Evolutionary conservation across 176 grass and related monocot genomes (phyloP), one percentile per base, ranked within the genome.

Genomic region (Typha latifolia): DNA sequence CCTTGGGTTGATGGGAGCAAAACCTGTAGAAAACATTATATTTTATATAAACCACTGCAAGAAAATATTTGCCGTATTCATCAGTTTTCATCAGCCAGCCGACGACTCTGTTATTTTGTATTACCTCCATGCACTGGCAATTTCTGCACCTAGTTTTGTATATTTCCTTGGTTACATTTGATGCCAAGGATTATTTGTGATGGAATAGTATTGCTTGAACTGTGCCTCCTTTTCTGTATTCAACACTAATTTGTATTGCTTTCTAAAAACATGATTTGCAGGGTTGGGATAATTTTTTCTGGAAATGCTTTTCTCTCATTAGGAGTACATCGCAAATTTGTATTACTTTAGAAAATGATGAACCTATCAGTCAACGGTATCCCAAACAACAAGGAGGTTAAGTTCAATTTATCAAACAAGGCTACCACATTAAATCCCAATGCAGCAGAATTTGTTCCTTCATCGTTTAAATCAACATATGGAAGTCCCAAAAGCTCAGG

Each of bases 361-460:
- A 84, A 79, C 65, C 72, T 73, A 23, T 75, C 71, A 49, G 71
- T 74, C 49, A 79, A 79, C 34, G 66, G 76, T 20, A 47, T 62
- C 69, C 43, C 66, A 51, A 78, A 61, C 63, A 59, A 66, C 48
- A 75, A 50, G 81, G 86, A 85, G 69, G 74, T 66, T 24, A 99
- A 80, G 80, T 61, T 86, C 70, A 78, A 70, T 80, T 66, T 82
- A 63, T 73, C 82, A 84, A 87, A 76, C 78, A 99, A 72, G 85
- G 63, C 63, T 67, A 93, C 84, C 32, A 12, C 26, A 12, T 86
- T 99, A 69, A 99, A 99, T 81, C 95, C 95, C 64, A 94, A 99
- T 83, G 95, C 95, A 50, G 83, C 83, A 63, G 95, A 83, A 82
- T 99, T 99, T 80, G 95, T 99, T 79, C 95, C 95, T 64, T 94